Evolutionary conservation across 768 basidiomycete species (phyloP).

Genomic region (Trametes punicea): DNA sequence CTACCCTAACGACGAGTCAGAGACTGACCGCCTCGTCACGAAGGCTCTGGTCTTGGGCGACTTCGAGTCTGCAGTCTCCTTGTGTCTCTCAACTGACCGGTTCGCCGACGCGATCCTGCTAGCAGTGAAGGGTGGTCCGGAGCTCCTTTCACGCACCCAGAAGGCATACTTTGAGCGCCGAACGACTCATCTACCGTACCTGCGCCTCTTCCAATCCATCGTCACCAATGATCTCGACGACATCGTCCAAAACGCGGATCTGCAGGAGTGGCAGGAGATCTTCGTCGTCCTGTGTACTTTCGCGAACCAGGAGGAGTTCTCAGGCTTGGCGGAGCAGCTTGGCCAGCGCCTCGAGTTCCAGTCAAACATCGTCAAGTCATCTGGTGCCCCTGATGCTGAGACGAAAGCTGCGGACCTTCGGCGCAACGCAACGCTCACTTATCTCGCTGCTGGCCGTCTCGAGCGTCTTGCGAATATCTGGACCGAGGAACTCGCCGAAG

Average conservation of each 20-base stretch:
- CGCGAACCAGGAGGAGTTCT: slow-evolving; percentile 80
- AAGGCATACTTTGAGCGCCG: slow-evolving; percentile 89
- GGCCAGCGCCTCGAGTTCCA: slow-evolving; percentile 89
- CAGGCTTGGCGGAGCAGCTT: slow-evolving; percentile 85
- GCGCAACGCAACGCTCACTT: slow-evolving; percentile 90
- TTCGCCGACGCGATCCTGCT: slow-evolving; percentile 95
- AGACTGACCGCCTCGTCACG: slow-evolving; percentile 84
- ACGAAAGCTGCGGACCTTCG: slow-evolving; percentile 52
- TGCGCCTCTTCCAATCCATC: slow-evolving; percentile 92
- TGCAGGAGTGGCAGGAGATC: slow-evolving; percentile 93
- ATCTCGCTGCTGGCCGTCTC: slow-evolving; percentile 84
- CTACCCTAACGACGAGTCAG: slow-evolving; percentile 82
- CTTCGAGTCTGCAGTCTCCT: slow-evolving; percentile 85
- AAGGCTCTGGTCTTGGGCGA: slow-evolving; percentile 96
- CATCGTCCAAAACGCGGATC: slow-evolving; percentile 93
- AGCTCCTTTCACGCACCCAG: slow-evolving; percentile 83
- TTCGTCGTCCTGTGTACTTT: slow-evolving; percentile 97
- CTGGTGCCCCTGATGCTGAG: slow-evolving; percentile 42
- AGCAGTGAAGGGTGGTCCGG: slow-evolving; percentile 86
- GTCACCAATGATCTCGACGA: slow-evolving; percentile 90
- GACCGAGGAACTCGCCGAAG: slow-evolving; percentile 85
- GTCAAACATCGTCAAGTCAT: slow-evolving; percentile 54
- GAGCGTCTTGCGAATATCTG: slow-evolving; percentile 90
- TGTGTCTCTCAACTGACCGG: slow-evolving; percentile 85
- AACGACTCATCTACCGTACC: slow-evolving; percentile 74